Evolutionary conservation across 257 asterid species (phyloP).

Genomic region (Capsicum pubescens): DNA sequence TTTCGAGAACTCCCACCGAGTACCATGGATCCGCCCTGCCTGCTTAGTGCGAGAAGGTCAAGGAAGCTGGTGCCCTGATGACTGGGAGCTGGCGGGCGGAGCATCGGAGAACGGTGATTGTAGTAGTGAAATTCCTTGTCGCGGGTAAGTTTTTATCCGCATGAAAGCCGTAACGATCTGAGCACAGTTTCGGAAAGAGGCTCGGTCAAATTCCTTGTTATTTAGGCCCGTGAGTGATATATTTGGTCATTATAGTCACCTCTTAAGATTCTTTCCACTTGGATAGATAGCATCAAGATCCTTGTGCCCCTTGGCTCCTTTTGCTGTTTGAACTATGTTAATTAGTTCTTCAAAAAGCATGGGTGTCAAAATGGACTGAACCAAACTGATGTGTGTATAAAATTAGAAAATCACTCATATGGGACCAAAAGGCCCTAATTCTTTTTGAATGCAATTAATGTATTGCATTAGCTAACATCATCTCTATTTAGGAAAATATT

Average conservation of each 20-base stretch:
- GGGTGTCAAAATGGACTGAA: not conserved
- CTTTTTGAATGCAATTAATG: not conserved
- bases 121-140: too few species aligned
- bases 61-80: too few species aligned
- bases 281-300: conserved; percentile 8
- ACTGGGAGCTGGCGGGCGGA: too few species aligned
- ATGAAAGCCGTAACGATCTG: too few species aligned
- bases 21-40: too few species aligned
- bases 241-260: not conserved
- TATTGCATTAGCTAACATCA: not conserved
- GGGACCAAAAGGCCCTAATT: not conserved
- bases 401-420: too few species aligned
- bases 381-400: too few species aligned
- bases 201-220: not conserved
- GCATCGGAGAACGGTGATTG: too few species aligned
- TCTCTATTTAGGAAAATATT: not conserved
- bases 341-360: not conserved
- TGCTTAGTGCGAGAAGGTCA: too few species aligned
- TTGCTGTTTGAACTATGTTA: not conserved
- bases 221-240: not conserved
- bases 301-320: not conserved
- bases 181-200: too few species aligned
- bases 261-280: not conserved
- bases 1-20: too few species aligned
- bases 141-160: too few species aligned